Evolutionary conservation across 2,329 filamentous ascomycete genomes (phyloP).

Genomic region (Hymenoscyphus occultus): DNA sequence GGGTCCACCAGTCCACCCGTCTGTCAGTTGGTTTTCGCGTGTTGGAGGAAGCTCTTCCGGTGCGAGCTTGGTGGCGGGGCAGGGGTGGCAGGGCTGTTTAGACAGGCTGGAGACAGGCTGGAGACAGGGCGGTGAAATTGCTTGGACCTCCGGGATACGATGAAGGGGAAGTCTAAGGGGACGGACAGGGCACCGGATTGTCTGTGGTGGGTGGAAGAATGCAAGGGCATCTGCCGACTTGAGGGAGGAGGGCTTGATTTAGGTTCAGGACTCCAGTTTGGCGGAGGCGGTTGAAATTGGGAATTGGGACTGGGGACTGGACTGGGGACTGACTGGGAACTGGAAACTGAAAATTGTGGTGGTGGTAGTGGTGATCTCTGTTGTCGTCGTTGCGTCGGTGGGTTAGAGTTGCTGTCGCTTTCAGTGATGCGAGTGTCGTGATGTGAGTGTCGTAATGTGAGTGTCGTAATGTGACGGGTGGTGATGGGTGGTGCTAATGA

Average conservation of each 20-base stretch:
- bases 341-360: not conserved
- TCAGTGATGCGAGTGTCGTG: not conserved
- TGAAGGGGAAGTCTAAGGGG: slow-evolving; percentile 5
- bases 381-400: not conserved
- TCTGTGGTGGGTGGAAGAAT: slow-evolving; percentile 12
- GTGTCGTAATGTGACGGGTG: not conserved
- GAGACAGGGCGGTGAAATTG: slow-evolving; percentile 13
- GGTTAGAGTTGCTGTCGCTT: too few relatives aligned
- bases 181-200: not conserved
- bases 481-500: not conserved
- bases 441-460: not conserved
- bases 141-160: slow-evolving; percentile 19
- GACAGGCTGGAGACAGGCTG: not conserved
- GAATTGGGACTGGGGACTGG: too few relatives aligned
- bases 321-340: too few relatives aligned
- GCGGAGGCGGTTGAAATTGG: not conserved
- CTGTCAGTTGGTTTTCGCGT: slow-evolving; percentile 2
- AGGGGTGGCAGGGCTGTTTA: slow-evolving; percentile 9
- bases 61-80: not conserved
- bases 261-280: not conserved
- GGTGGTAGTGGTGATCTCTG: not conserved
- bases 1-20: not conserved
- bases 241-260: slow-evolving; percentile 13
- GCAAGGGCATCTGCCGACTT: slow-evolving; percentile 22
- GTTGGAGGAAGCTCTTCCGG: slow-evolving; percentile 2